Base-by-base conservation (phyloP, 495 filamentous ascomycete species). In the Penicillium canariense region DNA sequence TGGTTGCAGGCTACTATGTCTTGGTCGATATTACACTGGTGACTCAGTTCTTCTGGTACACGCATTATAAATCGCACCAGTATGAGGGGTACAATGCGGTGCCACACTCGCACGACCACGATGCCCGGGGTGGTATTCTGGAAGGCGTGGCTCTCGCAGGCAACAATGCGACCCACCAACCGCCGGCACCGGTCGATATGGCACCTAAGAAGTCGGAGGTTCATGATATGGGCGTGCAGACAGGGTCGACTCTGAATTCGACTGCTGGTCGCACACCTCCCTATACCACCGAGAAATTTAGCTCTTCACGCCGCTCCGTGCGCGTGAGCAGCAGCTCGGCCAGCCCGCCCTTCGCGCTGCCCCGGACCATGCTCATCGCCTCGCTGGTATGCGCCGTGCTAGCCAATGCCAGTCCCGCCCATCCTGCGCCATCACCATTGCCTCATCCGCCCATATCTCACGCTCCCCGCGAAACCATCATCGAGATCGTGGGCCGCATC, bases 1-100 rank as follows among this genome's bases (percentile, higher is more conserved):
- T 86, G 15, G 75, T 89, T 25, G 87, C 84, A 5, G 66, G 63
- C 12, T 90, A 90, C 67, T 90, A 89, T 57, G 84, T 86, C 27
- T 77, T 77, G 7, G 87, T 90, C 1, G 87, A 90, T 60, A 54
- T 84, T 5, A 71, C 78, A 3, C 72, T 90, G 22, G 80, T 85
- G 4, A 65, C 70, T 26, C 87, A 90, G 67, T 89, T 83, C 65
- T 68, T 85, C 47, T 90, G 87, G 85, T 90, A 89, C 50, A 81
- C 81, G 17, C 70, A 78, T 43, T 63, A 81, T 54, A 75, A 80
- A 59, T 64, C 61, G 4, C 54, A 65, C 1, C 65, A 55, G 20
- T 54, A 66, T 36, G 74, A 68, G 44, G 65, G 54, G 6, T 73
- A 73, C 28, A 27, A 35, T 34, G 57, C 57, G 9, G 18, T 69